A percentile compares a stretch with the other conserved stretches of the same genome.
phyloP scores from a whole-genome alignment of 257 asterid species.

The Phtheirospermum japonicum region DNA sequence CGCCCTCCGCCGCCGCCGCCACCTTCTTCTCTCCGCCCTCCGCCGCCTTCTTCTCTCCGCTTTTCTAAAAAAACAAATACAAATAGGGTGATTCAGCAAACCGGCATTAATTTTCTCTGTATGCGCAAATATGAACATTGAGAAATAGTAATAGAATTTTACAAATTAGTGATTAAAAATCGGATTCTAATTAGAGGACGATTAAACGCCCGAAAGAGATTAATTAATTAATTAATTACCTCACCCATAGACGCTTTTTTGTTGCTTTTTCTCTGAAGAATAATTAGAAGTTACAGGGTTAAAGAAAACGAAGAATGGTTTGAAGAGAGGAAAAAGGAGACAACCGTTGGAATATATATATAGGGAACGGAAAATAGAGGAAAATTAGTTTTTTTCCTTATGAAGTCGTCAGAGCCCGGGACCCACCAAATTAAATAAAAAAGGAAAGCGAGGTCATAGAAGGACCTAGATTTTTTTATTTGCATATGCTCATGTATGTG shows the following conservation, averaged over 20 bases:
- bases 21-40: slow-evolving; percentile 44
- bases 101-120: neutral
- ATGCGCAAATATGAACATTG: too few relatives aligned
- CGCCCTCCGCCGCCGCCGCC: slow-evolving; percentile 34
- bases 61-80: slow-evolving; percentile 45
- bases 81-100: neutral
- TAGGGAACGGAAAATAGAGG: slow-evolving; percentile 28
- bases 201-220: neutral
- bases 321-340: slow-evolving; percentile 54
- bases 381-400: slow-evolving; percentile 11
- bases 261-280: neutral
- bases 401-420: slow-evolving; percentile 16
- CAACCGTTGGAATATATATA: slow-evolving; percentile 40
- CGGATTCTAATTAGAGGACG: neutral
- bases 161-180: too few relatives aligned
- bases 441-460: neutral
- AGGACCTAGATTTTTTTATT: neutral
- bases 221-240: slow-evolving; percentile 44
- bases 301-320: slow-evolving; percentile 30
- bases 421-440: slow-evolving; percentile 23
- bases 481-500: neutral
- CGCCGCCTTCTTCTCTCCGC: slow-evolving; percentile 49
- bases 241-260: slow-evolving; percentile 53
- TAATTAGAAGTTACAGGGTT: neutral
- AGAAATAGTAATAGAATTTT: too few relatives aligned